A percentile compares a stretch with the other conserved stretches of the same genome.
Evolutionary conservation across 129 eudicot species (phyloP).

Genomic region (Calendula officinalis): DNA sequence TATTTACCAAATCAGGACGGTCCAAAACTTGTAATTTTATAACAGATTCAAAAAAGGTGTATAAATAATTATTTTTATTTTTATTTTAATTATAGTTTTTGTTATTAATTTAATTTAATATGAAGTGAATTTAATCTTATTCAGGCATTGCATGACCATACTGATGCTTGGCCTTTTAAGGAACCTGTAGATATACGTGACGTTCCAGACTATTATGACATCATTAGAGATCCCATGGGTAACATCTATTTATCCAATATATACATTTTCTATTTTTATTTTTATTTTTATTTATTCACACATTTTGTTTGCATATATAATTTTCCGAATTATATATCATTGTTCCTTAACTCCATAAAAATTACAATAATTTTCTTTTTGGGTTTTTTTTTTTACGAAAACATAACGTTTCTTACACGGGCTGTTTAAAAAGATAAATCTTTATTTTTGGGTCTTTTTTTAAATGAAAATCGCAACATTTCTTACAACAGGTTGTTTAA

Average conservation of each 20-base stretch:
- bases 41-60: too few relatives aligned
- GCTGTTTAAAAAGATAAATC: not conserved
- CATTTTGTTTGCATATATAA: not conserved
- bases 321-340: too few relatives aligned
- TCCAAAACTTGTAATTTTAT: too few relatives aligned
- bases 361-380: not conserved
- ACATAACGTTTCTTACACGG: not conserved
- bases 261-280: not conserved
- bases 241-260: slow-evolving; percentile 18
- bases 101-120: not conserved
- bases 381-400: not conserved
- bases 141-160: slow-evolving; percentile 86
- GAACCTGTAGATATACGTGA: slow-evolving; percentile 94
- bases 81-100: not conserved
- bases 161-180: slow-evolving; percentile 96
- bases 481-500: not conserved
- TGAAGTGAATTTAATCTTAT: slow-evolving; percentile 10
- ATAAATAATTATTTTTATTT: too few relatives aligned
- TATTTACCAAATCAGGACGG: too few relatives aligned
- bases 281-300: not conserved
- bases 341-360: not conserved
- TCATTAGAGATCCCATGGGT: slow-evolving; percentile 97
- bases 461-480: not conserved
- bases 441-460: not conserved
- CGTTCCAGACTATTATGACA: slow-evolving; percentile 95